These are phyloP conservation scores for Lactuca saligna DNA, from an alignment of 129 eudicot species.

Conservation along the genomic window DNA sequence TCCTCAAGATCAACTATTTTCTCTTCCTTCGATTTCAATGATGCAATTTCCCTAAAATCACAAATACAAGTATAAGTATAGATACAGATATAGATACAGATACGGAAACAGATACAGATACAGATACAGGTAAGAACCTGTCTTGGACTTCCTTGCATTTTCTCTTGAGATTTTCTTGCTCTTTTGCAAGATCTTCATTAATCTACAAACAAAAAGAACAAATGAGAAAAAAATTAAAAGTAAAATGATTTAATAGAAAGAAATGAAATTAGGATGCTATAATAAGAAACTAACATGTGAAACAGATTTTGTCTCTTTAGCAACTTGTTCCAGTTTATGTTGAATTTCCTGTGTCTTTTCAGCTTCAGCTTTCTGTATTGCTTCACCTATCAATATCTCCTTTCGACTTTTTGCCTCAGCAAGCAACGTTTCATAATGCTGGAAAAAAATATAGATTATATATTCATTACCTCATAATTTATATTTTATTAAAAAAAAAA, in stretches of 20 bases:
- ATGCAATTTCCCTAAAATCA: slow-evolving; percentile 47
- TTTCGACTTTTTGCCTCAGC: slow-evolving; percentile 68
- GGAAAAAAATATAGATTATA: neutral
- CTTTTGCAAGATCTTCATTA: slow-evolving; percentile 63
- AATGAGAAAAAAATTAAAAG: slow-evolving; percentile 20
- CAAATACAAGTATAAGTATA: slow-evolving; percentile 1
- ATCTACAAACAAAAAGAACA: slow-evolving; percentile 50
- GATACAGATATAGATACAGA: neutral
- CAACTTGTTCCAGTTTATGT: slow-evolving; percentile 44
- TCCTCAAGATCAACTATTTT: slow-evolving; percentile 70
- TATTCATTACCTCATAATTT: neutral
- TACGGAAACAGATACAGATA: neutral
- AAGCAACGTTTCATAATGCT: slow-evolving; percentile 84
- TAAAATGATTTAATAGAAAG: slow-evolving; percentile 7
- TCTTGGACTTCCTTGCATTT: slow-evolving; percentile 66
- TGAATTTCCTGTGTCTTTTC: slow-evolving; percentile 53
- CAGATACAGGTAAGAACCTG: slow-evolving; percentile 43
- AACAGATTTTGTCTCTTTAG: slow-evolving; percentile 54
- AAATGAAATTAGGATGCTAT: slow-evolving; percentile 2
- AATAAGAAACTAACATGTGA: slow-evolving; percentile 46
- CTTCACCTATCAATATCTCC: slow-evolving; percentile 49
- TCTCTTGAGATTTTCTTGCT: slow-evolving; percentile 60
- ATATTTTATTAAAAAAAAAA: neutral
- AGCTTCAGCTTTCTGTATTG: slow-evolving; percentile 54
- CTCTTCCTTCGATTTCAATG: slow-evolving; percentile 50